Base-by-base conservation (phyloP, 1,284 basidiomycete species). In the Sanghuangporus sanghuang region DNA sequence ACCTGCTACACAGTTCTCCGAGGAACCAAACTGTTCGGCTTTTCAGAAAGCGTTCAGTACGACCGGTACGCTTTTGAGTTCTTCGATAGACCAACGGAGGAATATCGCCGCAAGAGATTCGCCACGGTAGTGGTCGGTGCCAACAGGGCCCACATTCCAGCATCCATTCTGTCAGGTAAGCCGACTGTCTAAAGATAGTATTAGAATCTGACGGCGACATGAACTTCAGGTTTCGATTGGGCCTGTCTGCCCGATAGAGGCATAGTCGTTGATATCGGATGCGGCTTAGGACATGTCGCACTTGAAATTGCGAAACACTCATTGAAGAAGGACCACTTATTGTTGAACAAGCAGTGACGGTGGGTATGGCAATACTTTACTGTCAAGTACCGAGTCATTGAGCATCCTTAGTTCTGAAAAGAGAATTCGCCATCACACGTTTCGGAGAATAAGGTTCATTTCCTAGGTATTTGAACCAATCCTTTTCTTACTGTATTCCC, bases 51-150 rank as follows among this genome's bases (percentile, higher is more conserved):
- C 72, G 0, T 67, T 74, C 52, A 62, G 68, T 5, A 66, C 67
- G 9, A 65, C 71, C 1, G 62, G 66, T 16, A 63, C 71, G 0
- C 52, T 74, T 11, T 71, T 70, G 66, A 68, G 14, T 79, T 67
- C 63, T 68, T 69, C 40, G 71, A 71, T 6, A 64, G 61, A 6
- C 74, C 76, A 0, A 35, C 69, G 76, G 27, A 66, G 57, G 14
- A 66, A 65, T 56, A 67, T 71, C 21, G 70, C 68, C 1, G 67
- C 64, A 2, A 64, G 74, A 62, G 76, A 27, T 77, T 79, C 61
- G 73, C 69, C 3, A 67, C 71, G 23, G 74, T 66, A 0, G 78
- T 78, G 77, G 63, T 68, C 12, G 75, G 72, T 5, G 64, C 72
- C 3, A 65, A 59, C 36, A 69, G 66, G 6, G 54, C 76, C 39